Evolutionary conservation across 2,329 filamentous ascomycete species (phyloP).

Genomic region (Gnomoniopsis smithogilvyi): DNA sequence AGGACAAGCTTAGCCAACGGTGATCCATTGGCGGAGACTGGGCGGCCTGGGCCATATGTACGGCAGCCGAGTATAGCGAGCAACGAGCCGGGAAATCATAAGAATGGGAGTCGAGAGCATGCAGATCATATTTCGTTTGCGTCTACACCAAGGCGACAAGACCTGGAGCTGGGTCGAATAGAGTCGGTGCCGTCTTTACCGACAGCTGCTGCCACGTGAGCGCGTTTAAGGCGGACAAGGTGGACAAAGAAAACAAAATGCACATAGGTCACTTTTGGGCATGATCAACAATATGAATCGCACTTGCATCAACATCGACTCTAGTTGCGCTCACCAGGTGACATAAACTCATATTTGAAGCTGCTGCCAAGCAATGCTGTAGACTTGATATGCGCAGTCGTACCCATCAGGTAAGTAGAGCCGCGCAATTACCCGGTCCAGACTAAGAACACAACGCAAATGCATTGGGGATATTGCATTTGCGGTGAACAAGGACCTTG

Average conservation of each 20-base stretch:
- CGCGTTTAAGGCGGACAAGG: neutral
- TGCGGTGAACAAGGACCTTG: slow-evolving; percentile 3
- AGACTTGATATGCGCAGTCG: no score
- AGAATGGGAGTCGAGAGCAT: neutral
- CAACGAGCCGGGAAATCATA: neutral
- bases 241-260: neutral
- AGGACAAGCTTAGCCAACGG: neutral
- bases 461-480: neutral
- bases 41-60: neutral
- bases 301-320: no score
- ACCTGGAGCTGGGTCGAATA: neutral
- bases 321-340: no score
- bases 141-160: neutral
- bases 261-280: neutral
- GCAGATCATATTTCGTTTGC: neutral
- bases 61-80: neutral
- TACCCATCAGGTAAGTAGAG: no score
- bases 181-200: slow-evolving; percentile 6
- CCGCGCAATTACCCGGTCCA: no score
- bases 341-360: no score
- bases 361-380: no score
- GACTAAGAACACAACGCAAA: no score
- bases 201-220: neutral
- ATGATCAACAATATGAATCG: neutral
- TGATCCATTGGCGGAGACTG: neutral